Percentiles rank a stretch among this genome's conserved stretches.
Evolutionary conservation across 495 filamentous ascomycete genomes (phyloP).

Genomic region (Diplogelasinospora grovesii): DNA sequence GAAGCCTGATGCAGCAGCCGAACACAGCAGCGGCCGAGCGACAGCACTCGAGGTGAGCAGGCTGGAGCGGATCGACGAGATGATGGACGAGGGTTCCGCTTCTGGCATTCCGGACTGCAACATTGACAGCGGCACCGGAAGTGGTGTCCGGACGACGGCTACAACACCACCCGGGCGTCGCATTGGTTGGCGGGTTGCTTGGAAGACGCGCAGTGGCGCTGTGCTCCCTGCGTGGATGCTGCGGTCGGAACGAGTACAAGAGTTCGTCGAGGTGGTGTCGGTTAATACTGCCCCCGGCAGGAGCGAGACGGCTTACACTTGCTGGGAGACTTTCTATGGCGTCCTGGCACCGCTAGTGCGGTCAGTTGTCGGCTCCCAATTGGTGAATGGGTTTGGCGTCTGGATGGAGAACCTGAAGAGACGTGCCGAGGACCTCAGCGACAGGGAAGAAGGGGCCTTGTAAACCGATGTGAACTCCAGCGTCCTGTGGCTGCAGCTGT

Average conservation of each 20-base stretch:
- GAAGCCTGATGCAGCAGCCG: conserved; percentile 2
- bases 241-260: conserved; percentile 31
- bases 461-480: too few relatives aligned
- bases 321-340: conserved; percentile 39
- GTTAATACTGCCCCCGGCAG: conserved; percentile 3
- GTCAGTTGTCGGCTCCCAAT: conserved; percentile 11
- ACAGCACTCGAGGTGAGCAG: conserved; percentile 21
- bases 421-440: conserved; percentile 17
- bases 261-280: conserved; percentile 22
- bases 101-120: too few relatives aligned
- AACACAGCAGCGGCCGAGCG: conserved; percentile 1
- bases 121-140: not conserved
- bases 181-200: conserved; percentile 27
- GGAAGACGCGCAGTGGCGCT: conserved; percentile 14
- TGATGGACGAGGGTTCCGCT: too few relatives aligned
- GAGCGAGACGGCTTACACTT: conserved; percentile 17
- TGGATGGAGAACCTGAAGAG: conserved; percentile 29
- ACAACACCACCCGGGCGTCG: not conserved
- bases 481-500: too few relatives aligned
- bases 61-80: conserved; percentile 23
- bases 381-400: conserved; percentile 22
- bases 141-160: not conserved
- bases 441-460: not conserved
- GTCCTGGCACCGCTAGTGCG: conserved; percentile 21
- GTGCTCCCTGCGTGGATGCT: conserved; percentile 21